Percentiles rank a stretch among this genome's conserved stretches.
These are phyloP conservation scores for Ceratobasidium sp. DNA, from an alignment of 1,284 basidiomycete species.

Conservation along the genomic window DNA sequence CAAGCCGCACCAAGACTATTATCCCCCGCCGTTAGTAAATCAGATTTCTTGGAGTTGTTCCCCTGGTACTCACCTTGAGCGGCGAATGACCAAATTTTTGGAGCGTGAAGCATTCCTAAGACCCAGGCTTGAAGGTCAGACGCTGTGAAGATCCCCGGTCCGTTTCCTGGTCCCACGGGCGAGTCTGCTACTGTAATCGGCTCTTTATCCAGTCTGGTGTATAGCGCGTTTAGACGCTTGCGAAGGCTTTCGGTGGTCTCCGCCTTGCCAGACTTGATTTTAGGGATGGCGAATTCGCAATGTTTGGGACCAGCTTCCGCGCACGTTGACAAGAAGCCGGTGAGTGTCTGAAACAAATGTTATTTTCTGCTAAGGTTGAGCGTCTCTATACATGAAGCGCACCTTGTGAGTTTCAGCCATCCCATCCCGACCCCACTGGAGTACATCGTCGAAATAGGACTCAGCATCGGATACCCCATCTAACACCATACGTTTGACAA, in stretches of 20 bases:
- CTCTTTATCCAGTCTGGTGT: not conserved
- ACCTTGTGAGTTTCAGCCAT: slow-evolving; percentile 46
- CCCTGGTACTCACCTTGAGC: not conserved
- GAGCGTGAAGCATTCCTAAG: not conserved
- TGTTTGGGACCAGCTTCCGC: not conserved
- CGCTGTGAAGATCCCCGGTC: slow-evolving; percentile 22
- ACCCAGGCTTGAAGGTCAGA: not conserved
- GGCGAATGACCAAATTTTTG: not conserved
- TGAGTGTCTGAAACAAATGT: not conserved
- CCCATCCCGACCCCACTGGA: slow-evolving; percentile 44
- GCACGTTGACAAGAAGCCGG: slow-evolving; percentile 39
- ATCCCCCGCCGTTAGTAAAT: not conserved
- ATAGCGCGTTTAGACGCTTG: slow-evolving; percentile 16
- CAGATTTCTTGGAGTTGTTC: not conserved
- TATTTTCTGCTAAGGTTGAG: too few species aligned
- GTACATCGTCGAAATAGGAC: slow-evolving; percentile 46
- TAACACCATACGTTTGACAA: slow-evolving; percentile 47
- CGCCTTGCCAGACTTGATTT: not conserved
- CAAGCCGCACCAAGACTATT: slow-evolving; percentile 3
- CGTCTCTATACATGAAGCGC: not conserved
- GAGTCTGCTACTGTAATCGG: slow-evolving; percentile 15
- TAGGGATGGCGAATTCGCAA: slow-evolving; percentile 13
- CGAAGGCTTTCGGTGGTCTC: slow-evolving; percentile 23
- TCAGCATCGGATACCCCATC: slow-evolving; percentile 45
- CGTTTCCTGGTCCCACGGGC: slow-evolving; percentile 6